These are phyloP conservation scores for Plasmodium inui DNA, from an alignment of 169 alveolate species.

Conservation along the genomic window DNA sequence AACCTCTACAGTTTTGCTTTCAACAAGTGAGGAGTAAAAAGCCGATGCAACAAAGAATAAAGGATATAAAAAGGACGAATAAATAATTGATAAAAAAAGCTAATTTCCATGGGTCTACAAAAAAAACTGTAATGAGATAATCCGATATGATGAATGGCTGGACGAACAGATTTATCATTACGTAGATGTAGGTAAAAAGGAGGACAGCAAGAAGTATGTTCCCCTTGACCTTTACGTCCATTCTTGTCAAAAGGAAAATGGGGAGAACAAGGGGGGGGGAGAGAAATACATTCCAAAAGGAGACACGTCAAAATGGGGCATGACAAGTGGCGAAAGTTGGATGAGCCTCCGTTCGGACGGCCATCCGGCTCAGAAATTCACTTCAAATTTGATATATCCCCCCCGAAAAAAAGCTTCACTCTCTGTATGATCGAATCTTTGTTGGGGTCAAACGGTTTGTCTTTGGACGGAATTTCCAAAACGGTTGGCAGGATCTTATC, in stretches of 20 bases:
- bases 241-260: not conserved
- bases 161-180: constrained; percentile 61
- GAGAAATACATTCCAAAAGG: not conserved
- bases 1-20: constrained; percentile 1
- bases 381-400: constrained; percentile 68
- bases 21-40: constrained; percentile 24
- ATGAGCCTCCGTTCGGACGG: not conserved
- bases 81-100: constrained; percentile 39
- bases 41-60: constrained; percentile 70
- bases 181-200: constrained; percentile 27
- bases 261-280: not conserved
- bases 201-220: constrained; percentile 32
- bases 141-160: constrained; percentile 74
- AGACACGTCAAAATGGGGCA: not conserved
- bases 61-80: constrained; percentile 60
- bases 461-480: constrained; percentile 85
- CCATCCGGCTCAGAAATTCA: not conserved
- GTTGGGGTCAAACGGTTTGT: constrained; percentile 84
- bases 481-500: constrained; percentile 81
- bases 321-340: not conserved
- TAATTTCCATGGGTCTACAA: constrained; percentile 76
- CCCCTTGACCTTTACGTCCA: constrained; percentile 67
- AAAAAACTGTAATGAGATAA: constrained; percentile 51
- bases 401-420: constrained; percentile 83
- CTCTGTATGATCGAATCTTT: constrained; percentile 84